phyloP scores from a whole-genome alignment of 2,329 filamentous ascomycete species.

The Scolecobasidium constrictum region DNA sequence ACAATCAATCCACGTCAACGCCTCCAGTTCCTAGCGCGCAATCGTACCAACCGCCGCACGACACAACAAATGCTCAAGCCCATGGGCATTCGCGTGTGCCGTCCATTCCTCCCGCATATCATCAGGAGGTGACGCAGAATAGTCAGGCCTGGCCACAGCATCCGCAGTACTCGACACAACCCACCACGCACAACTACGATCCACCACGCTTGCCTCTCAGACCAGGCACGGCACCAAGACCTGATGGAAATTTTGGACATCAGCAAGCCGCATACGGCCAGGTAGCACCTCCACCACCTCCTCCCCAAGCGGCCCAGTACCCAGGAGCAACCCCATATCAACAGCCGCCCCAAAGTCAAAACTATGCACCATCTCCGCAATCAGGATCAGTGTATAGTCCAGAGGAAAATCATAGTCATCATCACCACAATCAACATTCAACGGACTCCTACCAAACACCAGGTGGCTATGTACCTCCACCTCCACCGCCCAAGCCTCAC shows the following conservation, averaged over 20 bases:
- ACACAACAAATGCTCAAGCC: neutral
- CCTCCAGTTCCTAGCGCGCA: neutral
- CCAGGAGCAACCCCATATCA: neutral
- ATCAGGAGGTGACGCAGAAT: conserved; percentile 7
- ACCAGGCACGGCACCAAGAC: neutral
- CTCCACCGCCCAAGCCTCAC: conserved; percentile 26
- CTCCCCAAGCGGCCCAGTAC: too few species aligned
- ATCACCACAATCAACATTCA: conserved; percentile 22
- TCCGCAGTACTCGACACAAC: conserved; percentile 9
- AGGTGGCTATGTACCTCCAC: conserved; percentile 24
- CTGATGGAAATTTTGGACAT: neutral
- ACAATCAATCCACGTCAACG: neutral
- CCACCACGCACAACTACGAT: conserved; percentile 7
- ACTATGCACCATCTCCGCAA: neutral
- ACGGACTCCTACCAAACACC: conserved; percentile 24
- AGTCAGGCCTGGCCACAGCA: conserved; percentile 6
- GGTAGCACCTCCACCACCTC: conserved; percentile 15
- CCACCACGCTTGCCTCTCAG: neutral
- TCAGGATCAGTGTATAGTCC: conserved; percentile 21
- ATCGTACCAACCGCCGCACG: neutral
- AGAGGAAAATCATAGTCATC: conserved; percentile 19
- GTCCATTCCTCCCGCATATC: conserved; percentile 11
- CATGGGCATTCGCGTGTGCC: conserved; percentile 13
- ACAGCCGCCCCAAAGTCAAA: neutral
- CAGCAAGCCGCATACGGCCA: neutral